Evolutionary conservation across 441 rosid species (phyloP).

Genomic region (Hura crepitans): DNA sequence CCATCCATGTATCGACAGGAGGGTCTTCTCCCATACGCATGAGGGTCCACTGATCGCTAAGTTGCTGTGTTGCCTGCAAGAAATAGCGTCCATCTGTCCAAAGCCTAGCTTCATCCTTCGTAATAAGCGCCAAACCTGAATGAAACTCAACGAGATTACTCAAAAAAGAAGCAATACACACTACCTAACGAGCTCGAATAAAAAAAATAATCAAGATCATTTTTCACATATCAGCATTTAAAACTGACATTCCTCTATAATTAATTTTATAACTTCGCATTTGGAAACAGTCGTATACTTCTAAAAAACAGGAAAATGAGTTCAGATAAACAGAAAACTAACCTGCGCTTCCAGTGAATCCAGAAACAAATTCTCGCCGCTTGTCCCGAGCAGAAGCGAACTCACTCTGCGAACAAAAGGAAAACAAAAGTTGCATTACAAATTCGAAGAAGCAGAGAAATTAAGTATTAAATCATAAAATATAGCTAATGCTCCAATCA

Average conservation of each 20-base stretch:
- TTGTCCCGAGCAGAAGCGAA: conserved; percentile 80
- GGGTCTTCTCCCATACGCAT: conserved; percentile 97
- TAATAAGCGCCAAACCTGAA: conserved; percentile 78
- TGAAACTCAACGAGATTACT: background rate
- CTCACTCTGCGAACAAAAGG: conserved; percentile 55
- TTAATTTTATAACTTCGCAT: background rate
- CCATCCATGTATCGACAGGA: conserved; percentile 71
- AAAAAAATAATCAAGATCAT: no score
- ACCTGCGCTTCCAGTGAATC: conserved; percentile 92
- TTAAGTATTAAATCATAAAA: background rate
- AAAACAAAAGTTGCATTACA: background rate
- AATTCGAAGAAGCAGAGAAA: background rate
- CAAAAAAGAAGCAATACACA: background rate
- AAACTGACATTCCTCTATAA: background rate
- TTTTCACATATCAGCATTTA: background rate
- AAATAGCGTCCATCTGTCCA: conserved; percentile 98
- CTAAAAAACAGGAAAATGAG: background rate
- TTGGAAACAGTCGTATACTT: background rate
- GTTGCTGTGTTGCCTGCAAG: conserved; percentile 76
- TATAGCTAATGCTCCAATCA: background rate
- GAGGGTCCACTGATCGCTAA: conserved; percentile 73
- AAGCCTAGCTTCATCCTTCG: conserved; percentile 60
- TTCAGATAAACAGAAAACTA: conserved; percentile 4
- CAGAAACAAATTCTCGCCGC: conserved; percentile 82
- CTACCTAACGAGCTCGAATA: background rate